Base-by-base conservation (phyloP, 208 protist genomes). In the Acanthamoeba castellanii region DNA sequence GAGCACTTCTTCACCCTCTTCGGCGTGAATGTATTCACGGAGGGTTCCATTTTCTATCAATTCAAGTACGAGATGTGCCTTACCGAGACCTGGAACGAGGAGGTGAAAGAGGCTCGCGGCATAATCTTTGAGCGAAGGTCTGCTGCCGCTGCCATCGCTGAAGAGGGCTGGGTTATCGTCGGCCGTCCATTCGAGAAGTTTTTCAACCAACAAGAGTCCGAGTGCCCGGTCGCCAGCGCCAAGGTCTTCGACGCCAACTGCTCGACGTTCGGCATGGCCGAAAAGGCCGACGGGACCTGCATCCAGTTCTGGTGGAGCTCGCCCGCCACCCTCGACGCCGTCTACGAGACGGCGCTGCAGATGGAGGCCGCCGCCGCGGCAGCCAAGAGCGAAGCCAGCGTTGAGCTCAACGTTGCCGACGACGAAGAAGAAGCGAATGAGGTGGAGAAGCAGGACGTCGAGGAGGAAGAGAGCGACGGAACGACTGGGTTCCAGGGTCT, bases 41-140 rank as follows among this genome's bases (percentile, higher is more conserved):
- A 92, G 34, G 85, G 85, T n/a, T 87, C 78, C 27, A 55, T 92
- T 30, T 92, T 92, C 85, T 92, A 92, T 34, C 85, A 76, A 47
- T 92, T 92, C 61, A 92, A 92, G 32, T 92, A 92, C 64, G 85
- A 92, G 42, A 74, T 92, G 85, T 76, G 59, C 34, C 34, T 92
- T 3, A 74, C 85, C 59, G 55, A 76, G 85, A 74, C n/a, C 5
- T 92, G 85, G 85, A 68, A 68, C 64, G 64, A 92, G 32, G 85
- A 92, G 59, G 64, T 92, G 20, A 92, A 74, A 30, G 85, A 92
- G 45, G 55, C 59, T 27, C 85, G 85, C 9, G 85, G 85, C 20
- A 92, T 92, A 9, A 92, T 92, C 7, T 74, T 92, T 27, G 59
- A 92, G 64, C 30, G 85, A 52, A 87, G 78, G 30, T 5, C 32